Evolutionary conservation across 139 green algal genomes (phyloP), one percentile per base, ranked within the genome.

Genomic region (Tetradesmus lagerheimii): DNA sequence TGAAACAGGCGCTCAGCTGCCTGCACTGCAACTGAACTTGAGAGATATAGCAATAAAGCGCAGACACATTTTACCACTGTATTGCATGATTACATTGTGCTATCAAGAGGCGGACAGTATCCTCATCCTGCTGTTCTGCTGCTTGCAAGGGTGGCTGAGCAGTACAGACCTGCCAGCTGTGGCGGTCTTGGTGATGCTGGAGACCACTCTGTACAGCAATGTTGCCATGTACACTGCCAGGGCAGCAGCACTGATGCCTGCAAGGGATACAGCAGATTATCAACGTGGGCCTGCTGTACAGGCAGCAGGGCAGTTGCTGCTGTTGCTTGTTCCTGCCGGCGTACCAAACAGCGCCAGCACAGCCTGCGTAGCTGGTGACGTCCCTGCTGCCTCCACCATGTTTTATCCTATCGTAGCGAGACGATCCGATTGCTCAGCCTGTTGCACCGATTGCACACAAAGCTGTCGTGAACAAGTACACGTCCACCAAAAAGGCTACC

Each of bases 211-310:
- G 64, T 41, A 27, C 23, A 80, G 9, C 38, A 88, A 27, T 5
- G 23, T 5, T 16, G 38, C 83, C 27, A 88, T 25, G 27, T 88
- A 88, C 62, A 88, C 27, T 23, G 34, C 64, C 34, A 88, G 4
- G 16, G 38, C 83, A 8, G 14, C 83, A 34, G 75, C 6, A n/a
- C 83, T 88, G 64, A 88, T 27, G 41, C 83, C 83, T 88, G 64
- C 62, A 88, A 39, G 8, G 2, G 11, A 86, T 11, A 16, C 27
- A 86, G n/a, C 29, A 85, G 39, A 41, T 27, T 71, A 71, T 71
- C 57, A 71, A n/a, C 4, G 23, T 9, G 1, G n/a, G 20, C 37
- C 57, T n/a, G 77, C 35, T 45, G 34, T 20, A 64, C 79, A 84
- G 39, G 8, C 25, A 38, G 15, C 39, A 82, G 16, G 23, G 76